Conservation (phyloP, 352 stramenopile genomes). For the Globisporangium cystogenes region DNA sequence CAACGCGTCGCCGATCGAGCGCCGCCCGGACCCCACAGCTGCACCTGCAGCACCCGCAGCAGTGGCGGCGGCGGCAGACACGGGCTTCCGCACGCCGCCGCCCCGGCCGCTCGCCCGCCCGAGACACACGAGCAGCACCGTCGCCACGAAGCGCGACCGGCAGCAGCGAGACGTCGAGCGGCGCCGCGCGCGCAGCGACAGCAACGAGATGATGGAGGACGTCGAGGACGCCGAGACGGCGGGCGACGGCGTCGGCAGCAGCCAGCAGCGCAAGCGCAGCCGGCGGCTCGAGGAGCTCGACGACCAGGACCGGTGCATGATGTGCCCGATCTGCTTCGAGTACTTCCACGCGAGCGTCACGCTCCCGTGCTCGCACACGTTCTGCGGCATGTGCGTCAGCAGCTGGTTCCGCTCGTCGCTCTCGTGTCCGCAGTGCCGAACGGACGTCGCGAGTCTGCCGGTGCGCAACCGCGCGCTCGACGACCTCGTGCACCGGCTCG, state of each 20-base stretch:
- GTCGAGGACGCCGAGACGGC: no score
- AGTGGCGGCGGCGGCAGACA: background rate
- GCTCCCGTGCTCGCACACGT: constrained; percentile 79
- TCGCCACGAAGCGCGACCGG: constrained; percentile 21
- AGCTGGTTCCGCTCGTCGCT: constrained; percentile 75
- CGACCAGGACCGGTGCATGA: constrained; percentile 67
- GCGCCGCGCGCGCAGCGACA: background rate
- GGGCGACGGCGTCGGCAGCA: background rate
- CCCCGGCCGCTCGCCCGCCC: background rate
- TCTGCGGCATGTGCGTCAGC: constrained; percentile 73
- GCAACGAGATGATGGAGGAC: constrained; percentile 11
- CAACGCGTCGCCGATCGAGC: background rate
- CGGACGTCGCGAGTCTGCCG: constrained; percentile 51
- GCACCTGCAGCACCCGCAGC: constrained; percentile 13
- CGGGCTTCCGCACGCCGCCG: constrained; percentile 9
- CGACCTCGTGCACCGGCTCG: constrained; percentile 63
- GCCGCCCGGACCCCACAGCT: background rate
- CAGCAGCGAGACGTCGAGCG: constrained; percentile 12
- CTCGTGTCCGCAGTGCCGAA: constrained; percentile 73
- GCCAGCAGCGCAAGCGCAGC: constrained; percentile 12
- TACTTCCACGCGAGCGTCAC: constrained; percentile 76
- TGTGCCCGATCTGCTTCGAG: constrained; percentile 79
- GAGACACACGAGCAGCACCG: constrained; percentile 10
- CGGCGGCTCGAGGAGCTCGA: constrained; percentile 15
- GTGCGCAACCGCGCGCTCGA: constrained; percentile 80